Conservation (phyloP, 495 filamentous ascomycete species). For the Trypethelium eluteriae region DNA sequence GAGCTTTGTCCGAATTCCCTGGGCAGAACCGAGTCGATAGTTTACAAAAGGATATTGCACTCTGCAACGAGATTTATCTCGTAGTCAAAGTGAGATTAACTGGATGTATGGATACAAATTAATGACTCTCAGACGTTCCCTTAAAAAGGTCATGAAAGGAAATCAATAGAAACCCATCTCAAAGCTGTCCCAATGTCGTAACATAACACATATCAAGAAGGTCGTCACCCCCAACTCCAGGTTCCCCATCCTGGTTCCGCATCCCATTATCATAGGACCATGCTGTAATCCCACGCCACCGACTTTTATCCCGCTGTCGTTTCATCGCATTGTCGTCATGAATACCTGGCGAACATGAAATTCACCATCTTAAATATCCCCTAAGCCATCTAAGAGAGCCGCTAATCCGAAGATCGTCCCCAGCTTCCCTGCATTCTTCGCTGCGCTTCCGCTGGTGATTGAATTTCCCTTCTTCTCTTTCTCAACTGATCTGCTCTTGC, state of each 20-base stretch:
- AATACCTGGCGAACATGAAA: too few species aligned
- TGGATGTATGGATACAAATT: not conserved
- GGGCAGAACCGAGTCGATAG: too few species aligned
- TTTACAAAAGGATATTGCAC: too few species aligned
- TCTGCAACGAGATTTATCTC: not conserved
- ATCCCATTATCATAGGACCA: too few species aligned
- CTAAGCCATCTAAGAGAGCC: not conserved
- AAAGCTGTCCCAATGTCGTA: too few species aligned
- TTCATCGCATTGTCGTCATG: too few species aligned
- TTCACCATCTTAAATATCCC: not conserved
- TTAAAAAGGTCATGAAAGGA: too few species aligned
- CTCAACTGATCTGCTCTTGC: slow-evolving; percentile 3
- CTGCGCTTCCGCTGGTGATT: not conserved
- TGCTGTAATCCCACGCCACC: too few species aligned
- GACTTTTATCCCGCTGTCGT: too few species aligned
- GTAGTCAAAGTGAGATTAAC: not conserved
- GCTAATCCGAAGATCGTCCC: slow-evolving; percentile 4
- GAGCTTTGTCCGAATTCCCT: too few species aligned
- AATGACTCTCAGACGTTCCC: too few species aligned
- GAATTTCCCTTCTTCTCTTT: not conserved
- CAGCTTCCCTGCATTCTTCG: slow-evolving; percentile 4
- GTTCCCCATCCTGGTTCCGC: not conserved
- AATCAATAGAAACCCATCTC: too few species aligned
- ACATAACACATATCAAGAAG: not conserved
- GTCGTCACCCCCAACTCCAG: not conserved